phyloP scores from a whole-genome alignment of 352 stramenopile species.

The Pythium myriotylum region DNA sequence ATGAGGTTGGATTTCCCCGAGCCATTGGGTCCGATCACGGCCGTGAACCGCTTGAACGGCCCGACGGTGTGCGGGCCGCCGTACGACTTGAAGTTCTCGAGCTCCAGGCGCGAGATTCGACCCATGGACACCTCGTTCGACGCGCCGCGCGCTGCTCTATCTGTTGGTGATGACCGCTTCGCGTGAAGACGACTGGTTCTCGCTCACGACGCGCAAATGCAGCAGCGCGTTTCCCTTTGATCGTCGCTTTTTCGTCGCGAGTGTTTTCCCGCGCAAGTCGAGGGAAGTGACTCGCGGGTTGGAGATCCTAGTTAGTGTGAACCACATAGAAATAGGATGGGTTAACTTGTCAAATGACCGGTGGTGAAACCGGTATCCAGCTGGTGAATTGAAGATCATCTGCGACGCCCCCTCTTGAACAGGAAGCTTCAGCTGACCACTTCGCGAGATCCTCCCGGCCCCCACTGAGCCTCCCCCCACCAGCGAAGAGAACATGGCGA shows the following conservation, averaged over 20 bases:
- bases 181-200: neutral
- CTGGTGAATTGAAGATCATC: neutral
- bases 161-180: neutral
- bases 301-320: neutral
- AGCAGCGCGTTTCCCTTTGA: conserved; percentile 27
- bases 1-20: conserved; percentile 94
- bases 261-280: conserved; percentile 26
- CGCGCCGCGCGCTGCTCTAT: neutral
- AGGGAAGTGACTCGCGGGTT: neutral
- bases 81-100: conserved; percentile 99
- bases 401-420: neutral
- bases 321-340: neutral
- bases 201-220: neutral
- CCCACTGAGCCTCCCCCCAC: neutral
- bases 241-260: neutral
- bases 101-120: conserved; percentile 92
- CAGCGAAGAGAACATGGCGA: conserved; percentile 40
- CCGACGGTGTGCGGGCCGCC: conserved; percentile 92
- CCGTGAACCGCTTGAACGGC: conserved; percentile 98
- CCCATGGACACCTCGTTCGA: conserved; percentile 57
- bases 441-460: conserved; percentile 2
- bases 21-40: conserved; percentile 98
- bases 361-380: neutral
- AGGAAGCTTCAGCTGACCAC: conserved; percentile 5
- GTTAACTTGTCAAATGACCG: too few species aligned